Evolutionary conservation across 78 protist genomes (phyloP).

Genomic region (slime mould (Dictyostelium discoideum)): dicty_2.7 NC_007089.4:5426001-5426500

Average conservation of each 20-base stretch:
- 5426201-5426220: background rate
- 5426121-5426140: background rate
- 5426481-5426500: background rate
- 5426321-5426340: constrained; percentile 16
- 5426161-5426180: background rate
- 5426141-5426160: background rate
- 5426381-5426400: constrained; percentile 47
- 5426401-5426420: constrained; percentile 10
- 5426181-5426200: background rate
- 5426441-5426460: background rate
- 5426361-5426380: constrained; percentile 38
- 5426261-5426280: background rate
- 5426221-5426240: constrained; percentile 38
- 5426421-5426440: background rate
- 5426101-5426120: constrained; percentile 29
- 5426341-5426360: constrained; percentile 16
- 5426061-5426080: background rate
- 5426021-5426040: constrained; percentile 16
- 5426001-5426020: background rate
- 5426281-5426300: background rate
- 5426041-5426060: constrained; percentile 53
- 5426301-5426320: constrained; percentile 29
- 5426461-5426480: background rate
- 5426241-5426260: constrained; percentile 69
- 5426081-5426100: constrained; percentile 9